phyloP scores from a whole-genome alignment of 805 yeast species.

The Ogataea parapolymorpha region DNA sequence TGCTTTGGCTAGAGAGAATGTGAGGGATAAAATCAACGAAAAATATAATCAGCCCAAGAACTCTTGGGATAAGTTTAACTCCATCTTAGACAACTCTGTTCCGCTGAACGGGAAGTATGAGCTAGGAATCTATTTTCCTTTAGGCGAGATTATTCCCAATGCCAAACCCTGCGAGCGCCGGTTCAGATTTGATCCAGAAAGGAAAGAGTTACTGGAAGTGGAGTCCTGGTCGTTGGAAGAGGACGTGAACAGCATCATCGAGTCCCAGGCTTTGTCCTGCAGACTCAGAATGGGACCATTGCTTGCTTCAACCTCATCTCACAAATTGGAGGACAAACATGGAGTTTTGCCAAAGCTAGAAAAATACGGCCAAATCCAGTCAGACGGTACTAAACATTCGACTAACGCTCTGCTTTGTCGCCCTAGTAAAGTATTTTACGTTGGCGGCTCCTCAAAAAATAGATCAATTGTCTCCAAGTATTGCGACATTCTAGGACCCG shows the following conservation, averaged over 20 bases:
- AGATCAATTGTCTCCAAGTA: constrained; percentile 62
- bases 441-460: constrained; percentile 86
- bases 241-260: constrained; percentile 77
- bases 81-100: constrained; percentile 40
- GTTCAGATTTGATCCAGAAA: constrained; percentile 36
- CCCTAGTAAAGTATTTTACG: constrained; percentile 73
- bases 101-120: constrained; percentile 37
- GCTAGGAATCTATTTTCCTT: constrained; percentile 80
- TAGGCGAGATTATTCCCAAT: constrained; percentile 90
- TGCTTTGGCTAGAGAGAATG: constrained; percentile 75
- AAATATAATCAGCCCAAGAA: constrained; percentile 33
- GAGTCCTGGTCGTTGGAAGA: constrained; percentile 46
- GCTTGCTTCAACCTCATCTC: constrained; percentile 39
- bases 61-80: constrained; percentile 60
- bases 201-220: constrained; percentile 34
- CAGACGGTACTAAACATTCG: constrained; percentile 50
- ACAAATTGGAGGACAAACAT: constrained; percentile 4
- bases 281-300: constrained; percentile 77
- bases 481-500: constrained; percentile 67
- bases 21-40: constrained; percentile 60
- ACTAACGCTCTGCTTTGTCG: constrained; percentile 42
- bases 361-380: constrained; percentile 41
- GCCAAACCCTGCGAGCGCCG: constrained; percentile 61
- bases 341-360: constrained; percentile 25
- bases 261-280: constrained; percentile 83